Conservation (phyloP, 2,329 filamentous ascomycete species). For the Nothomitra cinnamomea region DNA sequence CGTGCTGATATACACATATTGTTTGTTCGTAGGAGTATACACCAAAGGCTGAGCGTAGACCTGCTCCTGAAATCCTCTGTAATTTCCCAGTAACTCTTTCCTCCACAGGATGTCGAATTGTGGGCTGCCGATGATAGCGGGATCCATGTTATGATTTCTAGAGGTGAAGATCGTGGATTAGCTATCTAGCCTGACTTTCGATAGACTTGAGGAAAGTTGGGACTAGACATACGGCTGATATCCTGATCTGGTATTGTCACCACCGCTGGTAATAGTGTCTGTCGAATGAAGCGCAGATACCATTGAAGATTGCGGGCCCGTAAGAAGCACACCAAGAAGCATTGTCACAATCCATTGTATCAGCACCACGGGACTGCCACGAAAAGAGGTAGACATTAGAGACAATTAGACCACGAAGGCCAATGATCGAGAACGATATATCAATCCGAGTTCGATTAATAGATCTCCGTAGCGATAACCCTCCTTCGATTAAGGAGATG, state of each 20-base stretch:
- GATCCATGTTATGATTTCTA: conserved; percentile 26
- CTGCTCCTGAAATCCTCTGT: conserved; percentile 14
- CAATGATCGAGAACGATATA: too few species aligned
- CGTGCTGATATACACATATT: conserved; percentile 24
- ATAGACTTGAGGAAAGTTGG: background rate
- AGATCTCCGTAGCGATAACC: too few species aligned
- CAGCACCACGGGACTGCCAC: too few species aligned
- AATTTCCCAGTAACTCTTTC: conserved; percentile 7
- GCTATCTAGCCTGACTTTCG: too few species aligned
- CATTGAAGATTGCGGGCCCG: conserved; percentile 6
- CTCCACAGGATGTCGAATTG: conserved; percentile 24
- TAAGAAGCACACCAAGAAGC: conserved; percentile 2
- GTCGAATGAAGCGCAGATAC: conserved; percentile 16
- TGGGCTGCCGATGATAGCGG: conserved; percentile 19
- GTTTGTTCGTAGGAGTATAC: conserved; percentile 24
- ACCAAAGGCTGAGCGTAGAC: conserved; percentile 33
- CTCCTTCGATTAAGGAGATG: too few species aligned
- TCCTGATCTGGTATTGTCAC: conserved; percentile 35
- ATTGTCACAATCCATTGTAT: too few species aligned
- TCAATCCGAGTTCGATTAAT: too few species aligned
- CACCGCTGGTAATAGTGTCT: conserved; percentile 43
- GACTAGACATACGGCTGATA: conserved; percentile 32
- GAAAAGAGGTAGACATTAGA: too few species aligned
- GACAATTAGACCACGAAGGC: too few species aligned
- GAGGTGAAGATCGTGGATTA: conserved; percentile 3